These are phyloP conservation scores for Dicorynia guianensis DNA, from an alignment of 306 rosid genomes.

Conservation along the genomic window DNA sequence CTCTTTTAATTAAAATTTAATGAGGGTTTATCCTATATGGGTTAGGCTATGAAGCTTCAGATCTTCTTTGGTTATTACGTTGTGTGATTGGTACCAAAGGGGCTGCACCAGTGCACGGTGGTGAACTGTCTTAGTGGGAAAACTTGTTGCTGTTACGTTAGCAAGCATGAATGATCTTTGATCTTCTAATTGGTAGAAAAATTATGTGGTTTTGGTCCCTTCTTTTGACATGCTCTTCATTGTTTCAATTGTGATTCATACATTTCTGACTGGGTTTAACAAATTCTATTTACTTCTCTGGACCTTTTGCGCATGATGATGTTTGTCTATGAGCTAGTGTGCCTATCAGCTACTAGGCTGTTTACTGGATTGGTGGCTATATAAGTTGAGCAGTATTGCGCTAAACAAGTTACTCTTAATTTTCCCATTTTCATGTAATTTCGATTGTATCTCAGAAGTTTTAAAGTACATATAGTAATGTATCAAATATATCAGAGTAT, in stretches of 20 bases:
- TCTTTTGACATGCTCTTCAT: neutral
- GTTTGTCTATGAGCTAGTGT: neutral
- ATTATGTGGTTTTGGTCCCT: neutral
- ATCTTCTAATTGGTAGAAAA: neutral
- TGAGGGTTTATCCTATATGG: neutral
- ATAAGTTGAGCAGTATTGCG: neutral
- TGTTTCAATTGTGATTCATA: slow-evolving; percentile 21
- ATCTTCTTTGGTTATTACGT: neutral
- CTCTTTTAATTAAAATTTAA: neutral
- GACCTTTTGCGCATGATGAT: too few species aligned
- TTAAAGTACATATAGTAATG: neutral
- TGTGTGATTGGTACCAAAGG: slow-evolving; percentile 12
- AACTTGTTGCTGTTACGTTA: slow-evolving; percentile 1
- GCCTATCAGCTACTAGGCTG: neutral
- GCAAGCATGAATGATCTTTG: neutral
- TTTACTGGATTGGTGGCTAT: neutral
- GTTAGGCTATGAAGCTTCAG: neutral
- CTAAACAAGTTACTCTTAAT: neutral
- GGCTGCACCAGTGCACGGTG: neutral
- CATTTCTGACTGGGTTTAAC: neutral
- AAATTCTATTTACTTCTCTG: neutral
- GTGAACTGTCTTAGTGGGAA: slow-evolving; percentile 27
- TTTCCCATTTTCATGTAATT: neutral
- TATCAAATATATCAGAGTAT: neutral
- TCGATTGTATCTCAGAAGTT: too few species aligned